These are phyloP conservation scores for Naganishia albida DNA, from an alignment of 1,284 basidiomycete genomes.

Conservation along the genomic window DNA sequence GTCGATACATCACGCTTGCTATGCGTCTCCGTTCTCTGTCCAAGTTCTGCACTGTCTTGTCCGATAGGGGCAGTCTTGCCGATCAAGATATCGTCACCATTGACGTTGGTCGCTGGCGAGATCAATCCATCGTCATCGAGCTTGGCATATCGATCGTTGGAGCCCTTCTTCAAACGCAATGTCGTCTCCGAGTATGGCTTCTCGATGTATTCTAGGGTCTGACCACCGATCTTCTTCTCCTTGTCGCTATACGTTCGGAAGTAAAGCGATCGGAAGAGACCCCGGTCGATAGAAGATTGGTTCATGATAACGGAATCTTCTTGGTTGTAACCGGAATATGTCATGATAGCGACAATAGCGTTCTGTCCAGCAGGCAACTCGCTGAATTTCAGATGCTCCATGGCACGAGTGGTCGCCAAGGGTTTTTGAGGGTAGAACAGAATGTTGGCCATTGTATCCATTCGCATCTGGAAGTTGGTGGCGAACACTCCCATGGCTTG, in stretches of 20 bases:
- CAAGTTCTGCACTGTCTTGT: slow-evolving; percentile 93
- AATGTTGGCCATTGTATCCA: slow-evolving; percentile 99
- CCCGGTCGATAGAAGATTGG: slow-evolving; percentile 96
- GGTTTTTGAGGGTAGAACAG: slow-evolving; percentile 99
- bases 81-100: slow-evolving; percentile 97
- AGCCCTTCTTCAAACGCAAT: slow-evolving; percentile 94
- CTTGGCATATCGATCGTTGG: slow-evolving; percentile 80
- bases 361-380: slow-evolving; percentile 98
- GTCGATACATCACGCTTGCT: slow-evolving; percentile 93
- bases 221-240: slow-evolving; percentile 94
- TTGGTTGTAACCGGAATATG: slow-evolving; percentile 99
- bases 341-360: slow-evolving; percentile 96
- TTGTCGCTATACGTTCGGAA: slow-evolving; percentile 98
- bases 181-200: slow-evolving; percentile 93
- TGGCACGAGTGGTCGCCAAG: slow-evolving; percentile 93
- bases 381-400: slow-evolving; percentile 98
- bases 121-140: slow-evolving; percentile 94
- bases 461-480: slow-evolving; percentile 94
- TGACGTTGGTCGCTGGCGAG: slow-evolving; percentile 90
- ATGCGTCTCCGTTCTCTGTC: slow-evolving; percentile 87
- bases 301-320: slow-evolving; percentile 99
- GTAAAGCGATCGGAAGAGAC: slow-evolving; percentile 97
- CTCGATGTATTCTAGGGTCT: slow-evolving; percentile 93
- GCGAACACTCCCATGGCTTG: slow-evolving; percentile 99
- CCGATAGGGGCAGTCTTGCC: slow-evolving; percentile 98